Evolutionary conservation across 2,329 filamentous ascomycete genomes (phyloP), one percentile per base, ranked within the genome.

Genomic region (Botrytis squamosa): DNA sequence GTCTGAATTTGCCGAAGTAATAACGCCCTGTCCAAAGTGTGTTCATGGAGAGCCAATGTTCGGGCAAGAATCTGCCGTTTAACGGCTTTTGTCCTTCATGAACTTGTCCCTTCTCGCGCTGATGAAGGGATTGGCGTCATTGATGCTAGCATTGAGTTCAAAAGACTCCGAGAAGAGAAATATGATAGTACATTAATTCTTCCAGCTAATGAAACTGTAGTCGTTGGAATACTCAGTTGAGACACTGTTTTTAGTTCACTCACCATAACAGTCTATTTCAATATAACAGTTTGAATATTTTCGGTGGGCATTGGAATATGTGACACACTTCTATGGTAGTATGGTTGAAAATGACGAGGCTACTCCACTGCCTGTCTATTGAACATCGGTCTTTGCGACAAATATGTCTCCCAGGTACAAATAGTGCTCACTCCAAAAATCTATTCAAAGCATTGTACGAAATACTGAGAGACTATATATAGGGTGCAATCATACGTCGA

Each of bases 11-110:
- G 85, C 87, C 62, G 84, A 85, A 70, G 85, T 85, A 2, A 86
- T 91, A 73, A 87, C 84, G 49, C 88, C 88, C 3, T 90, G 89
- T 81, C 83, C 83, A 57, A 88, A 85, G 74, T 84, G 87, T 76
- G 84, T 85, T 8, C 84, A 84, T 0, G 84, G 87, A 74, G 83
- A 84, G 8, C 84, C 85, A 0, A 87, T 85, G 0, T 82, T 85
- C 2, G 88, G 88, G 42, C 85, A 88, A 65, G 83, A 76, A 66
- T 77, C 74, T 29, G 74, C 78, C 25, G 88, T 88, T 40, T 42
- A 16, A 42, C 16, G 12, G 40, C 40, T 42, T 42, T 42, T 16
- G 40, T 42, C 40, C 16, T 42, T 42, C 40, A 42, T 16, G 40
- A 12, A 42, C 40, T 42, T 3, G 40, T 42, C 40, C 2, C 3